Conservation (phyloP, 352 stramenopile genomes). For the Phytopythium kandeliae region DNA sequence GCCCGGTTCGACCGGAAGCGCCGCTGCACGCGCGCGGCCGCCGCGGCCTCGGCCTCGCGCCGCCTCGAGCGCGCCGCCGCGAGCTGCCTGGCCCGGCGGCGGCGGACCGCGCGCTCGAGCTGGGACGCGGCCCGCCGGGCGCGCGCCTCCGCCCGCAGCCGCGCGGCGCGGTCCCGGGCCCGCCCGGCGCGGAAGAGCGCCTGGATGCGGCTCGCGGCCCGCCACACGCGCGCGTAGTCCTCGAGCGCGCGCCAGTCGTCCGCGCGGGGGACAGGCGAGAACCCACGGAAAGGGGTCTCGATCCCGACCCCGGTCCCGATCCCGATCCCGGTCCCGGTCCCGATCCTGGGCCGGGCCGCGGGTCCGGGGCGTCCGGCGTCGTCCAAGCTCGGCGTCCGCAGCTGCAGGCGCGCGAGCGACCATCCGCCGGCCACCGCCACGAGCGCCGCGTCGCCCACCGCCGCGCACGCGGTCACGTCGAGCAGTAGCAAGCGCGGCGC, state of each 20-base stretch:
- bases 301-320: too few relatives aligned
- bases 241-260: conserved; percentile 83
- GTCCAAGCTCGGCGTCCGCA: too few relatives aligned
- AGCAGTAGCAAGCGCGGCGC: conserved; percentile 53
- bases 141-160: conserved; percentile 44
- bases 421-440: conserved; percentile 49
- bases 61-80: conserved; percentile 34
- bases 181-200: conserved; percentile 55
- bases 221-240: conserved; percentile 75
- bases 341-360: too few relatives aligned
- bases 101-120: conserved; percentile 61
- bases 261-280: conserved; percentile 29
- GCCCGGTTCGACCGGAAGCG: conserved; percentile 34
- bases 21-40: conserved; percentile 46
- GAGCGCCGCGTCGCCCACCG: conserved; percentile 44
- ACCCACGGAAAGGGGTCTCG: not conserved
- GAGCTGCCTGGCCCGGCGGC: conserved; percentile 46
- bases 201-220: conserved; percentile 61
- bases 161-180: conserved; percentile 27
- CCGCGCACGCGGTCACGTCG: conserved; percentile 49
- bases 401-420: conserved; percentile 36
- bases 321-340: too few relatives aligned
- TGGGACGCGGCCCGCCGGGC: conserved; percentile 46
- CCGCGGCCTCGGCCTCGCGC: conserved; percentile 52
- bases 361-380: too few relatives aligned